phyloP scores from a whole-genome alignment of 768 basidiomycete species.

The Clitopilus hobsonii region DNA sequence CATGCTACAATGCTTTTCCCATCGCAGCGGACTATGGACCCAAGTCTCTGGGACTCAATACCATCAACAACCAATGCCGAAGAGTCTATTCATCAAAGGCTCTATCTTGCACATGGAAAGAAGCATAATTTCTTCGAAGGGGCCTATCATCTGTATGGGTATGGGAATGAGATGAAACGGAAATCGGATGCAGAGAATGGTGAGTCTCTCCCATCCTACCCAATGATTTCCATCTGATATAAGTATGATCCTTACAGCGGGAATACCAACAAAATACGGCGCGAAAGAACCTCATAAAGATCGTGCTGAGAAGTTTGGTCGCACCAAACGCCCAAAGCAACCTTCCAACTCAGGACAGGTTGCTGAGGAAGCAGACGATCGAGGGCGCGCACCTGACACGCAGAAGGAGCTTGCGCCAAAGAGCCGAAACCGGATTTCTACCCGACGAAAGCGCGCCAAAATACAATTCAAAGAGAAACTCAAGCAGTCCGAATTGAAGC shows the following conservation, averaged over 20 bases:
- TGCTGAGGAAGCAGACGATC: background rate
- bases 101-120: conserved; percentile 14
- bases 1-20: conserved; percentile 25
- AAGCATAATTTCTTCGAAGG: conserved; percentile 7
- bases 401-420: background rate
- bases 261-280: conserved; percentile 4
- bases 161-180: conserved; percentile 7
- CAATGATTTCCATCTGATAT: background rate
- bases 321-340: background rate
- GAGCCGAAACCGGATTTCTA: background rate
- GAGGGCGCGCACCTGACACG: background rate
- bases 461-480: background rate
- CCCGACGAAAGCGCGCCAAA: background rate
- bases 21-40: conserved; percentile 22
- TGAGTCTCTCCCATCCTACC: background rate
- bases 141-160: background rate
- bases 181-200: background rate
- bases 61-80: conserved; percentile 29
- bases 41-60: conserved; percentile 23
- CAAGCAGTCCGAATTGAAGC: background rate
- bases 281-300: conserved; percentile 5
- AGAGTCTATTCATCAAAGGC: conserved; percentile 23
- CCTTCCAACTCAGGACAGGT: background rate
- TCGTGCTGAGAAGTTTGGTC: conserved; percentile 9
- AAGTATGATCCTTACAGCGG: background rate